Conservation (phyloP, 1,284 basidiomycete genomes). For the Fomitopsis schrenkii region DNA sequence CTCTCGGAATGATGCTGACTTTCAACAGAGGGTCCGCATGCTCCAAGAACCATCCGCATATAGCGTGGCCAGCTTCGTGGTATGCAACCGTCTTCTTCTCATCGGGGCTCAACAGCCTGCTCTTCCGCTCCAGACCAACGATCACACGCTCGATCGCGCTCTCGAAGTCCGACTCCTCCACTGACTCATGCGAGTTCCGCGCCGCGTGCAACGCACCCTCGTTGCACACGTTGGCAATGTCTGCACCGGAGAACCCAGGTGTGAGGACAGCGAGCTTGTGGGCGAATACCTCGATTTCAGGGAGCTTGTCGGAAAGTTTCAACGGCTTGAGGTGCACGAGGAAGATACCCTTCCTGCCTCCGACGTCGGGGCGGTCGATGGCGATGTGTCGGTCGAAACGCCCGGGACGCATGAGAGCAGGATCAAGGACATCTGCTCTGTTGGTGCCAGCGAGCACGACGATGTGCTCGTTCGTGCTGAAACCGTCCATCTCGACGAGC, state of each 20-base stretch:
- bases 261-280: conserved; percentile 95
- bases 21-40: conserved; percentile 96
- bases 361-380: conserved; percentile 94
- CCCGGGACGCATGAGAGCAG: conserved; percentile 93
- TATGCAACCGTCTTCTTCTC: conserved; percentile 99
- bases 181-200: conserved; percentile 74
- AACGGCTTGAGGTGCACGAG: conserved; percentile 89
- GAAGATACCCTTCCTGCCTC: conserved; percentile 93
- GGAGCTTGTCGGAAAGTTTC: conserved; percentile 59
- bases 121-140: conserved; percentile 95
- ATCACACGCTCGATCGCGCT: conserved; percentile 98
- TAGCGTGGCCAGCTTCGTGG: conserved; percentile 98
- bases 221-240: conserved; percentile 98
- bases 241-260: conserved; percentile 97
- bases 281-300: conserved; percentile 61
- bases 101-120: conserved; percentile 86
- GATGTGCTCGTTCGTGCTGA: conserved; percentile 93
- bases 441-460: conserved; percentile 98
- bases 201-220: conserved; percentile 97
- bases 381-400: conserved; percentile 97
- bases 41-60: conserved; percentile 98
- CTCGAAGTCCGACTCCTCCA: conserved; percentile 90
- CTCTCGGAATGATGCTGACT: conserved; percentile 98
- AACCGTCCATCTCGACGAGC: conserved; percentile 99
- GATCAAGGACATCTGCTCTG: conserved; percentile 92